Evolutionary conservation across 768 basidiomycete species (phyloP).

Genomic region (Russula sp.): DNA sequence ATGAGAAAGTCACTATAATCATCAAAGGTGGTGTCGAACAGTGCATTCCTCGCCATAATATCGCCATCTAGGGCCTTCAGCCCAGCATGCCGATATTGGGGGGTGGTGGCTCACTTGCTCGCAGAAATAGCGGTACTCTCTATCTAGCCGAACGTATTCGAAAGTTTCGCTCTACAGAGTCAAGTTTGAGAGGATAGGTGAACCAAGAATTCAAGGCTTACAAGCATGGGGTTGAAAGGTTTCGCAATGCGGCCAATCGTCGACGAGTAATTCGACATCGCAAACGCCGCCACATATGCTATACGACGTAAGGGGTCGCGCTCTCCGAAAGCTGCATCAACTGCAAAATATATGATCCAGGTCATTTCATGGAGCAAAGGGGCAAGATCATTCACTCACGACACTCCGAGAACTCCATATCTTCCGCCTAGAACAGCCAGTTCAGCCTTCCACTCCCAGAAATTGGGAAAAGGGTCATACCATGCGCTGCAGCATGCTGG

Average conservation of each 20-base stretch:
- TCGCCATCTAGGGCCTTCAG: slow-evolving; percentile 81
- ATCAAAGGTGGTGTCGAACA: not conserved
- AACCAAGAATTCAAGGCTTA: slow-evolving; percentile 31
- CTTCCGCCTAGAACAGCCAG: slow-evolving; percentile 54
- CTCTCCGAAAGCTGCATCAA: slow-evolving; percentile 79
- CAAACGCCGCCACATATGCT: slow-evolving; percentile 92
- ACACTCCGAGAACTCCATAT: slow-evolving; percentile 96
- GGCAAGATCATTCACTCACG: slow-evolving; percentile 39
- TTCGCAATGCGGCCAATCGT: slow-evolving; percentile 96
- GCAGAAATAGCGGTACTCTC: slow-evolving; percentile 85
- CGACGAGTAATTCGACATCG: slow-evolving; percentile 96
- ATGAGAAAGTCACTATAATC: slow-evolving; percentile 1
- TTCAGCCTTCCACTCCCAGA: not conserved
- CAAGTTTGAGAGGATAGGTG: not conserved
- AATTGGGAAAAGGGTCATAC: slow-evolving; percentile 27
- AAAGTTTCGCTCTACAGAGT: slow-evolving; percentile 77
- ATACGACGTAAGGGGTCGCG: slow-evolving; percentile 72
- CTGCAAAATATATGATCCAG: slow-evolving; percentile 29
- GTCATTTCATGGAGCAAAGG: not conserved
- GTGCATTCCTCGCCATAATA: slow-evolving; percentile 75
- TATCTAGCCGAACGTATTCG: slow-evolving; percentile 84
- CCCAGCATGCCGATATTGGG: slow-evolving; percentile 93
- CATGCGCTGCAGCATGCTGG: slow-evolving; percentile 96
- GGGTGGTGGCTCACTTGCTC: slow-evolving; percentile 99
- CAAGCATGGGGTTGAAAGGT: slow-evolving; percentile 94